phyloP scores from a whole-genome alignment of 2,329 filamentous ascomycete species.

The Phialocephala subalpina region DNA sequence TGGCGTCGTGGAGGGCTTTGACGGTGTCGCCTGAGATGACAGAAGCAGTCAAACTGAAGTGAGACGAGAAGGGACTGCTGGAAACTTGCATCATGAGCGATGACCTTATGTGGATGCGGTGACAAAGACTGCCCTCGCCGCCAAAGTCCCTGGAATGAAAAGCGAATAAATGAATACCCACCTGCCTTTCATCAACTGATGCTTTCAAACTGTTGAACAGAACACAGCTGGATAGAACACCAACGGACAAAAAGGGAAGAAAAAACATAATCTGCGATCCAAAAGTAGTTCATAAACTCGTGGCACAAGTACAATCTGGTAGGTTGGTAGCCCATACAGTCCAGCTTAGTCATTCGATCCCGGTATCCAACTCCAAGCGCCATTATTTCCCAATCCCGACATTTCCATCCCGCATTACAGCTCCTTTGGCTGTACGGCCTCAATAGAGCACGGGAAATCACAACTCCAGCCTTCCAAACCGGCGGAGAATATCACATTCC shows the following conservation, averaged over 20 bases:
- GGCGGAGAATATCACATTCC: conserved; percentile 27
- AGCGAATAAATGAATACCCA: too few relatives aligned
- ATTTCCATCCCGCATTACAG: background rate
- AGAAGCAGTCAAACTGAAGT: too few relatives aligned
- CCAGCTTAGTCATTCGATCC: background rate
- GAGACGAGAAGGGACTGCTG: too few relatives aligned
- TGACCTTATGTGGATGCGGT: too few relatives aligned
- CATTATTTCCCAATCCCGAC: background rate
- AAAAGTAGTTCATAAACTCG: background rate
- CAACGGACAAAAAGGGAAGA: too few relatives aligned
- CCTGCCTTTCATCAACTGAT: background rate
- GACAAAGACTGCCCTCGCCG: too few relatives aligned
- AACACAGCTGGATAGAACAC: background rate
- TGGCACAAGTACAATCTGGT: background rate
- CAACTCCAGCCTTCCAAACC: conserved; percentile 30
- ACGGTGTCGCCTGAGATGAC: too few relatives aligned
- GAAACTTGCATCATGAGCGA: too few relatives aligned
- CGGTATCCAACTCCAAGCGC: background rate
- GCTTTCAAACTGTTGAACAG: background rate
- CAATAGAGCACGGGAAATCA: conserved; percentile 25
- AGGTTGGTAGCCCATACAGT: background rate
- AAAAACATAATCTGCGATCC: background rate
- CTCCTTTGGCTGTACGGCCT: background rate
- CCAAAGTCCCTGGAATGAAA: too few relatives aligned
- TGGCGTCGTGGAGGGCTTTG: too few relatives aligned